Percentiles rank a stretch among this genome's conserved stretches.
phyloP scores from a whole-genome alignment of 768 basidiomycete genomes.

The Boletus rubropictus region DNA sequence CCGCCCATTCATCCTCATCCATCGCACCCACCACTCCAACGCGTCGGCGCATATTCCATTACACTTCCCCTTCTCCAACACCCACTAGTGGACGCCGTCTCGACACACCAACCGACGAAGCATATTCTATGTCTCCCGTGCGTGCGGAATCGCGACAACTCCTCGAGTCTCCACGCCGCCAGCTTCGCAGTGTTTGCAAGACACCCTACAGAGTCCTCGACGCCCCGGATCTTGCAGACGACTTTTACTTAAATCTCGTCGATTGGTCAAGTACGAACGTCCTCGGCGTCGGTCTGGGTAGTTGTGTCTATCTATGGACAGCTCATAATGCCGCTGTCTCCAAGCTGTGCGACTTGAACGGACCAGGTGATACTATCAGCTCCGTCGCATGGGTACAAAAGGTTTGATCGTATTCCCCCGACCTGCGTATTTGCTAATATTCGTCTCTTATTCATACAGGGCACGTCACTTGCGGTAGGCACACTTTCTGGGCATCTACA shows the following conservation, averaged over 20 bases:
- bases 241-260: conserved; percentile 97
- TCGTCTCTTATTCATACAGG: conserved; percentile 33
- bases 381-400: conserved; percentile 92
- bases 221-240: conserved; percentile 94
- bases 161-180: conserved; percentile 77
- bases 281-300: conserved; percentile 85
- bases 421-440: neutral
- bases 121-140: conserved; percentile 88
- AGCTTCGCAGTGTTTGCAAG: conserved; percentile 80
- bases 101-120: conserved; percentile 81
- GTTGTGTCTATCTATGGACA: conserved; percentile 95
- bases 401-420: conserved; percentile 23
- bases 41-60: conserved; percentile 60
- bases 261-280: conserved; percentile 97
- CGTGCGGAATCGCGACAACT: conserved; percentile 75
- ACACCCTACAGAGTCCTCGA: conserved; percentile 97
- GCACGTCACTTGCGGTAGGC: conserved; percentile 87
- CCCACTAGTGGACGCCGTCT: conserved; percentile 48
- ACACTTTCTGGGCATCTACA: conserved; percentile 85
- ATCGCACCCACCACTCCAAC: conserved; percentile 41
- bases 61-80: conserved; percentile 54
- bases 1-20: conserved; percentile 33
- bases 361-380: conserved; percentile 68
- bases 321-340: conserved; percentile 90
- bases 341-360: conserved; percentile 77